Evolutionary conservation across 495 filamentous ascomycete genomes (phyloP).

Genomic region (Lophiostoma macrostomum): DNA sequence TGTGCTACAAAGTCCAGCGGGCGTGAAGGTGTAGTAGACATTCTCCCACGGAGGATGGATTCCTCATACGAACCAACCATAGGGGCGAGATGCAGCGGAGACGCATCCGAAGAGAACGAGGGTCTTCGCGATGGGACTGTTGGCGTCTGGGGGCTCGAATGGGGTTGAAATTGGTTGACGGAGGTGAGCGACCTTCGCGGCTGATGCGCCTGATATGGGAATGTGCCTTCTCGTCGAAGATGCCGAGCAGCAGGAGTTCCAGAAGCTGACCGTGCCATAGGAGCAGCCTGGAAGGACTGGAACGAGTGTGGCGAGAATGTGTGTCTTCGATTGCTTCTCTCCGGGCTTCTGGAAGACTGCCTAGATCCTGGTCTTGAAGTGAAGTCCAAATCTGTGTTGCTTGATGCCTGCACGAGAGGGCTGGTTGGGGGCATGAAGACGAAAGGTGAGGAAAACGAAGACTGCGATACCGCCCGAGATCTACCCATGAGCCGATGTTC

Average conservation of each 20-base stretch:
- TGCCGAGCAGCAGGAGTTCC: conserved; percentile 31
- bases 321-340: conserved; percentile 54
- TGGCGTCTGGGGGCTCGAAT: conserved; percentile 53
- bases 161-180: conserved; percentile 56
- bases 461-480: conserved; percentile 61
- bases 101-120: conserved; percentile 70
- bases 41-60: conserved; percentile 87
- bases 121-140: conserved; percentile 61
- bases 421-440: conserved; percentile 85
- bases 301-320: conserved; percentile 60
- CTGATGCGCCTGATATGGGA: conserved; percentile 66
- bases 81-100: conserved; percentile 78
- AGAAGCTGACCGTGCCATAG: conserved; percentile 17
- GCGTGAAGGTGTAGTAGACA: conserved; percentile 95
- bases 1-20: conserved; percentile 92
- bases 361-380: conserved; percentile 44
- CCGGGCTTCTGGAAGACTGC: conserved; percentile 41
- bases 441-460: conserved; percentile 77
- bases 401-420: conserved; percentile 85
- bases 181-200: conserved; percentile 66
- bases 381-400: conserved; percentile 77
- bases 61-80: conserved; percentile 99
- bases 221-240: conserved; percentile 52
- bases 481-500: conserved; percentile 7
- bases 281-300: conserved; percentile 34